Percentiles rank a stretch among this genome's conserved stretches.
Conservation (phyloP, 495 filamentous ascomycete species). For the Aspergillus kassunensis region DNA sequence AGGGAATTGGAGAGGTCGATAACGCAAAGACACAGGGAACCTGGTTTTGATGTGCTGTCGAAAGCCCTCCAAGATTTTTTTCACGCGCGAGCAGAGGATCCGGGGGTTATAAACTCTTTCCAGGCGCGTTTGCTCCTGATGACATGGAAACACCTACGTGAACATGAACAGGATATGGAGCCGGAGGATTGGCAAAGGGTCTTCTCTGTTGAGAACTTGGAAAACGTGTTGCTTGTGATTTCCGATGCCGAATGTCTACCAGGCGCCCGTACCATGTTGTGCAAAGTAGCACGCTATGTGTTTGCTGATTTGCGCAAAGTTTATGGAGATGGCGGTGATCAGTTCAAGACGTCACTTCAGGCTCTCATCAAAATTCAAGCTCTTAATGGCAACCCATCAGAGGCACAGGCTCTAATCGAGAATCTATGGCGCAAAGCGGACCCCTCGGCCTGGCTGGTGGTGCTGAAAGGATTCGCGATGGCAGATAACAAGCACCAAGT, state of each 20-base stretch:
- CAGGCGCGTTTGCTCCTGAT: conserved; percentile 56
- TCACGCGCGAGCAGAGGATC: conserved; percentile 42
- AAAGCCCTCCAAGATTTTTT: conserved; percentile 65
- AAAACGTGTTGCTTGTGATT: conserved; percentile 38
- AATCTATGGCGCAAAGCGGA: conserved; percentile 37
- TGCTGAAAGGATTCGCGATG: conserved; percentile 63
- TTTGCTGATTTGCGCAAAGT: conserved; percentile 50
- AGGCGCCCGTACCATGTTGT: conserved; percentile 29
- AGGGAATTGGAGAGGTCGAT: conserved; percentile 37
- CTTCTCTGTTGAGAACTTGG: conserved; percentile 50
- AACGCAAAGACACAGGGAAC: conserved; percentile 52
- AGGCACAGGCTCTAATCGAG: conserved; percentile 51
- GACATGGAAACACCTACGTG: conserved; percentile 57
- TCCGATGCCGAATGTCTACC: conserved; percentile 35
- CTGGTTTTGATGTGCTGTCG: conserved; percentile 44
- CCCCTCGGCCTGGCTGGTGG: conserved; percentile 51
- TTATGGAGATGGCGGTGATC: conserved; percentile 34
- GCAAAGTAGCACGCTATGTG: conserved; percentile 53
- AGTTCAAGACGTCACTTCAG: conserved; percentile 41
- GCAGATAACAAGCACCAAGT: conserved; percentile 54
- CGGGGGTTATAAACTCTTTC: conserved; percentile 55
- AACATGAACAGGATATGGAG: conserved; percentile 33
- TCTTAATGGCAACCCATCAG: conserved; percentile 53
- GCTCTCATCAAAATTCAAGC: conserved; percentile 53
- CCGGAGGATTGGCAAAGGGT: conserved; percentile 33